These are phyloP conservation scores for Liriodendron chinense DNA, from an alignment of 164 flowering plant genomes.

Conservation along the genomic window DNA sequence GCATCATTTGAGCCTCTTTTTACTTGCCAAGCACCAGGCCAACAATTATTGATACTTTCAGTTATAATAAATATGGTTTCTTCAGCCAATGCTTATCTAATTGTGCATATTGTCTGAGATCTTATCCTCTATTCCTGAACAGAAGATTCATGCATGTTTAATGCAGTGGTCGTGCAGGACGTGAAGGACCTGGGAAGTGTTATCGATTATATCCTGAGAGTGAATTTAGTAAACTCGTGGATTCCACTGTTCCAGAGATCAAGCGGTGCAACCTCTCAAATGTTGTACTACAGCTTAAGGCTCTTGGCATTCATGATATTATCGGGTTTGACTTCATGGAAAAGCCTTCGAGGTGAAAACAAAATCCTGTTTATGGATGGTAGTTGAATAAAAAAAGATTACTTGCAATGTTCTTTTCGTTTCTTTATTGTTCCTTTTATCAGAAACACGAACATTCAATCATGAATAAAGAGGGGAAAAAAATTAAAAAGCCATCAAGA, in stretches of 20 bases:
- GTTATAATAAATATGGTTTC: background rate
- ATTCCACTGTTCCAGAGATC: slow-evolving; percentile 89
- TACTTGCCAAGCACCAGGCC: no score
- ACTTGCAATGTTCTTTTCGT: background rate
- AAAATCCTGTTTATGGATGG: background rate
- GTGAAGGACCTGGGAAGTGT: slow-evolving; percentile 96
- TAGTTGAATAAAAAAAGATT: no score
- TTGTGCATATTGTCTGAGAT: background rate
- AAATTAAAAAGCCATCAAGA: no score
- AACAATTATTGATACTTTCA: no score
- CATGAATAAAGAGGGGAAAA: background rate
- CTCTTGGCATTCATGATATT: slow-evolving; percentile 85
- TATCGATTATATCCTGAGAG: slow-evolving; percentile 84
- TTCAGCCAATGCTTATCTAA: background rate
- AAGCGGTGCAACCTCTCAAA: slow-evolving; percentile 86
- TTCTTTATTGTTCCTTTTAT: background rate
- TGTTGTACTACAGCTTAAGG: slow-evolving; percentile 91
- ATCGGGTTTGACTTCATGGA: slow-evolving; percentile 90
- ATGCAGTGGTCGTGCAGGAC: slow-evolving; percentile 97
- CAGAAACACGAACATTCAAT: background rate
- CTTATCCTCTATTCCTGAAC: background rate
- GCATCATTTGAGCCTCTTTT: no score
- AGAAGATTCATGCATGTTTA: slow-evolving; percentile 12
- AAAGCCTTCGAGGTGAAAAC: slow-evolving; percentile 74
- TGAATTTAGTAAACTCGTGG: slow-evolving; percentile 64